Evolutionary conservation across 371 early-diverging fungal species (phyloP), one percentile per base, ranked within the genome.

Genomic region (Syncephalastrum sp.): DNA sequence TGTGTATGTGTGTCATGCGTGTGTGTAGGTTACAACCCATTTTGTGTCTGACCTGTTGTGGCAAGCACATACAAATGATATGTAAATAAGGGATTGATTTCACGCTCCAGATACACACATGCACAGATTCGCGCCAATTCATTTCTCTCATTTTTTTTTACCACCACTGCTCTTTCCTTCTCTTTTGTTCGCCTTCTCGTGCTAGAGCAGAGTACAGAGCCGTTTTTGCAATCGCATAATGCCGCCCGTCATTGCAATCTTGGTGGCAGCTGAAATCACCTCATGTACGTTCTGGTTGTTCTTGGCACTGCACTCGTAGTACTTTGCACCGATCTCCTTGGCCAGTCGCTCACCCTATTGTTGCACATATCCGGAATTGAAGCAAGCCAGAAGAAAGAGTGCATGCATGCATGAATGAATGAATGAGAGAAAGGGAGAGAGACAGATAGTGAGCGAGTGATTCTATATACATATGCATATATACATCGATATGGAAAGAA

Each of bases 271-370:
- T 54, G 68, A 64, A 48, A 80, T 80, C 24, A 77, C 77, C 33
- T 69, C 70, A 52, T 69, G 68, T n/a, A 80, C 77, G 51, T 72
- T 65, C 43, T 64, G 64, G 47, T 76, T 74, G 41, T 55, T 46
- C 67, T 65, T 74, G 3, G 80, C 80, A 60, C 80, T 80, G 54
- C 80, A 80, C 54, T 80, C 80, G 48, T 74, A 73, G 42, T 80
- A 80, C 62, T 64, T 74, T 24, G 80, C 75, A 15, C 75, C 75
- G 47, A 80, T 80, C 48, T 80, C 74, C 54, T 57, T 72, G 33
- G 70, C 80, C 42, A 80, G 57, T 43, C 68, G 60, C 43, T 76
- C 74, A 3, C 80, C 80, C 80, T 79, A 49, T 23, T 4, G 42
- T 21, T 21, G 21, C 21, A 21, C 21, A 21, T 21, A 21, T 21